Conservation (phyloP, 2,329 filamentous ascomycete genomes). For the Aspergillus pseudonomiae region DNA sequence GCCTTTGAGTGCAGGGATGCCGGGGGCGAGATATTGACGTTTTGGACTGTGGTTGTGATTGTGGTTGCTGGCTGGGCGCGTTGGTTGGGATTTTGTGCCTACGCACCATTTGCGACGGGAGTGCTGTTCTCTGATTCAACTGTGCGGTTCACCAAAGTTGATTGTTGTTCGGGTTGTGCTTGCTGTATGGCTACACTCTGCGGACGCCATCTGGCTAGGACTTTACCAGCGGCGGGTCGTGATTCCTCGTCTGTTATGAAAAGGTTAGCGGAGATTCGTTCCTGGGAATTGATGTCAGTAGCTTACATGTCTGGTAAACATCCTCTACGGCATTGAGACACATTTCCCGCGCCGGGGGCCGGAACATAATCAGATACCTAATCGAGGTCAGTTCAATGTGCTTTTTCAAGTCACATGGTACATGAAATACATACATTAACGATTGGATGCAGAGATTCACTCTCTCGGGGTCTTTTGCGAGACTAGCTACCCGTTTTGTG, state of each 20-base stretch:
- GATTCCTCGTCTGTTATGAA: conserved; percentile 46
- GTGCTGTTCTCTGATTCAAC: background rate
- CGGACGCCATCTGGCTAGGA: conserved; percentile 60
- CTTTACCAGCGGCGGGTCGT: conserved; percentile 53
- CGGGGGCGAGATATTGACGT: background rate
- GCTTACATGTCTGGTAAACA: conserved; percentile 59
- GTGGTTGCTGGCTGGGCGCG: background rate
- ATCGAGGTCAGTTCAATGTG: background rate
- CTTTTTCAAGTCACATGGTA: background rate
- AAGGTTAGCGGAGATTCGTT: conserved; percentile 1
- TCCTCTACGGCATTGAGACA: conserved; percentile 62
- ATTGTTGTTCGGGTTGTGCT: conserved; percentile 16
- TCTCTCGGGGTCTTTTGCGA: conserved; percentile 66
- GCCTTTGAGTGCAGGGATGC: background rate
- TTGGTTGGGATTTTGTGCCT: background rate
- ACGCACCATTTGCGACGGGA: background rate
- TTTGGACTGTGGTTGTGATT: background rate
- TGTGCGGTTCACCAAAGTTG: conserved; percentile 15
- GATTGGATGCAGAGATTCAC: conserved; percentile 62
- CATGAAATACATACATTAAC: conserved; percentile 50
- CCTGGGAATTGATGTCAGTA: background rate
- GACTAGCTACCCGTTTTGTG: conserved; percentile 68
- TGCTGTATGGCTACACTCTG: conserved; percentile 36
- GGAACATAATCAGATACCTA: conserved; percentile 58
- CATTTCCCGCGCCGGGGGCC: conserved; percentile 61